phyloP scores from a whole-genome alignment of 495 filamentous ascomycete genomes.

The Daldinia bambusicola region DNA sequence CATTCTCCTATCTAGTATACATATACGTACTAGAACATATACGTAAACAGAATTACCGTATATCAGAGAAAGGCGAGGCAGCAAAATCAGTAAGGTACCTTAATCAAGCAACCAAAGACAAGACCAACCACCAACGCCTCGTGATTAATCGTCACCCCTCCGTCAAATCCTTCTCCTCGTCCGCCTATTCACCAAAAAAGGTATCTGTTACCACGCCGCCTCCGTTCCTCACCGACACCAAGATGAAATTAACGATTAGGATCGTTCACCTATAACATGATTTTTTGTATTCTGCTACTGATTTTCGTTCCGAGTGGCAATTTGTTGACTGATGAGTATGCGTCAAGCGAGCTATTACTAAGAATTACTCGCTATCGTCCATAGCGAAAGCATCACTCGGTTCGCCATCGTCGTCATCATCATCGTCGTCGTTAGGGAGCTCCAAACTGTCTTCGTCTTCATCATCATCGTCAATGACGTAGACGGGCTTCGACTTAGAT shows the following conservation, averaged over 20 bases:
- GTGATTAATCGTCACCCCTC: slow-evolving; percentile 20
- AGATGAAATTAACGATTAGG: background rate
- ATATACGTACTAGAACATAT: slow-evolving; percentile 31
- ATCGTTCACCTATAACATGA: slow-evolving; percentile 2
- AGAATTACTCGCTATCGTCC: slow-evolving; percentile 48
- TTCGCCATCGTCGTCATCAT: slow-evolving; percentile 32
- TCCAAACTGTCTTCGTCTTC: slow-evolving; percentile 49
- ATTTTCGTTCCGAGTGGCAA: background rate
- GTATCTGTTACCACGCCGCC: slow-evolving; percentile 2
- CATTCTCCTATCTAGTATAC: slow-evolving; percentile 16
- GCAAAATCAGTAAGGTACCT: background rate
- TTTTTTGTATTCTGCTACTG: background rate
- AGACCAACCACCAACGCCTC: slow-evolving; percentile 32
- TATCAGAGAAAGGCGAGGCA: slow-evolving; percentile 15
- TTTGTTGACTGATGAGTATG: background rate
- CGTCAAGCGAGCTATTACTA: background rate
- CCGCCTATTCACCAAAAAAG: slow-evolving; percentile 7
- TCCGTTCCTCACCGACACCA: slow-evolving; percentile 2
- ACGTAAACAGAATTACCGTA: slow-evolving; percentile 5
- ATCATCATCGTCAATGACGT: slow-evolving; percentile 58
- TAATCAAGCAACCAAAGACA: background rate
- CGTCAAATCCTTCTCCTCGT: background rate
- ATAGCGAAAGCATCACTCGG: slow-evolving; percentile 46
- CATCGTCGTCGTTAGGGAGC: slow-evolving; percentile 45
- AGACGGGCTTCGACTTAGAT: slow-evolving; percentile 53